Conservation (phyloP, 768 basidiomycete species). For the Russula sp. region DNA sequence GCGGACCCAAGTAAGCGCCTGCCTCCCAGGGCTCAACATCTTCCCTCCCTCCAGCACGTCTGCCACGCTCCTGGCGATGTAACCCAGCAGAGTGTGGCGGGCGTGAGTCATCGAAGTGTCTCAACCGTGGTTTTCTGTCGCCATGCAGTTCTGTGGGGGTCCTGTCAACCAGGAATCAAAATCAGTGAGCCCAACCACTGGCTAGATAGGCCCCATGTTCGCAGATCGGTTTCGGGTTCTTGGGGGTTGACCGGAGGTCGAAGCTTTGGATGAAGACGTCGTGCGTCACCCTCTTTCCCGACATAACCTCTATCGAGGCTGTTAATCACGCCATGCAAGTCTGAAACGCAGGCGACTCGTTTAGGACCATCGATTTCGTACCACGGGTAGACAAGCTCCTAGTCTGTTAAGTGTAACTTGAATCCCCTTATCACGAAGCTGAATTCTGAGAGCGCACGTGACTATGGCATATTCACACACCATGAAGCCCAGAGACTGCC, state of each 20-base stretch:
- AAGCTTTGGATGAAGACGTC: conserved; percentile 62
- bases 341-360: conserved; percentile 29
- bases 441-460: conserved; percentile 38
- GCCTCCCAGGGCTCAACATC: conserved; percentile 56
- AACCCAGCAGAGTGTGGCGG: conserved; percentile 52
- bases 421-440: conserved; percentile 63
- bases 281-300: conserved; percentile 63
- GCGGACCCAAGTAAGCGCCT: conserved; percentile 64
- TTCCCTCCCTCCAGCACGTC: conserved; percentile 49
- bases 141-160: conserved; percentile 57
- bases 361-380: conserved; percentile 70
- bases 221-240: conserved; percentile 71
- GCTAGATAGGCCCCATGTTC: conserved; percentile 44
- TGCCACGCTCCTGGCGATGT: conserved; percentile 49
- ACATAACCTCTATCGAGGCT: conserved; percentile 36
- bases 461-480: conserved; percentile 26
- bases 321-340: conserved; percentile 28
- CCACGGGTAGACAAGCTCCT: conserved; percentile 70
- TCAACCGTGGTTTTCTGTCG: conserved; percentile 54
- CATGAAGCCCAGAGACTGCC: conserved; percentile 55
- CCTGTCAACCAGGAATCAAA: neutral
- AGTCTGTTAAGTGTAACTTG: conserved; percentile 66
- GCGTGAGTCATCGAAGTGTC: conserved; percentile 65
- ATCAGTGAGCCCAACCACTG: conserved; percentile 26
- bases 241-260: conserved; percentile 66